Conservation (phyloP, 2,329 filamentous ascomycete genomes). For the Daldinia eschscholtzii region DNA sequence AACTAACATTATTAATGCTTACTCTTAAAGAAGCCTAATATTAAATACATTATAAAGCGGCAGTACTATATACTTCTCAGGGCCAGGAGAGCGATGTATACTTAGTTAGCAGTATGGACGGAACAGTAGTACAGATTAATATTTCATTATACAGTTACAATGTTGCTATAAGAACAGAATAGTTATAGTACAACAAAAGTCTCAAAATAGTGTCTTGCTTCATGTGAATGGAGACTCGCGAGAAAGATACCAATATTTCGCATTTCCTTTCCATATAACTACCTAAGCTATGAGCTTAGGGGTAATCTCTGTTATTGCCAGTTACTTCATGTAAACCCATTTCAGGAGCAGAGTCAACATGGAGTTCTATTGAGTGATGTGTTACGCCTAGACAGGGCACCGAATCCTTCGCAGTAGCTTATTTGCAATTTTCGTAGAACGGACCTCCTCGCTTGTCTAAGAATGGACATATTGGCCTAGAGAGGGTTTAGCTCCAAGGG, state of each 20-base stretch:
- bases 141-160: not conserved
- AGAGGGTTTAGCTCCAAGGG: not conserved
- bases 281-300: not conserved
- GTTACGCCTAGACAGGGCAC: conserved; percentile 29
- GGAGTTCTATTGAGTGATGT: conserved; percentile 10
- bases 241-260: not conserved
- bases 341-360: conserved; percentile 7
- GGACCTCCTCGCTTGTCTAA: conserved; percentile 10
- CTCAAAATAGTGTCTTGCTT: not conserved
- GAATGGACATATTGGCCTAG: not conserved
- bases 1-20: too few species aligned
- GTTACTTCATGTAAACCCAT: conserved; percentile 27
- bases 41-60: not conserved
- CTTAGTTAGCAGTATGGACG: not conserved
- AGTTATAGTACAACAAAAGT: not conserved
- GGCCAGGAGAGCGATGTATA: too few species aligned
- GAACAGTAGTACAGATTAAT: not conserved
- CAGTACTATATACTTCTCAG: not conserved
- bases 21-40: not conserved
- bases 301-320: not conserved
- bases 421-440: conserved; percentile 20
- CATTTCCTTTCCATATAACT: not conserved
- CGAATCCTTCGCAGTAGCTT: conserved; percentile 35
- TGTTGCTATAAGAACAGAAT: conserved; percentile 15
- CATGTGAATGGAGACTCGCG: not conserved